A percentile compares a stretch with the other conserved stretches of the same genome.
Evolutionary conservation across 2,329 filamentous ascomycete genomes (phyloP).

Genomic region (Corinectria fuckeliana): DNA sequence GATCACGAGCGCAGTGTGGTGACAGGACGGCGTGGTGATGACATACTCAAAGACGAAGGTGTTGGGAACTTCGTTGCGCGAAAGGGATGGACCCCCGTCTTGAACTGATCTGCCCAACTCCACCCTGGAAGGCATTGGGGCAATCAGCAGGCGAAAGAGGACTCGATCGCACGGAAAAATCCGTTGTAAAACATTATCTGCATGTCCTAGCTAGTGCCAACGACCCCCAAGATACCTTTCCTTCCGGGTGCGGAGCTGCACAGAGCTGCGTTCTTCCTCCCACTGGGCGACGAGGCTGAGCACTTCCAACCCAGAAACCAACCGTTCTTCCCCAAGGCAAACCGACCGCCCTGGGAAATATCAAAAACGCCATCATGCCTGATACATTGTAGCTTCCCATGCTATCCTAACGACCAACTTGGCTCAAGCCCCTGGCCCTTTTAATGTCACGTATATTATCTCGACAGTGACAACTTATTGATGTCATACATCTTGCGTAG

Average conservation of each 20-base stretch:
- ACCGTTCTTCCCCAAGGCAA: slow-evolving; percentile 12
- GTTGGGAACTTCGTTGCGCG: slow-evolving; percentile 63
- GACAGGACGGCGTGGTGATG: slow-evolving; percentile 64
- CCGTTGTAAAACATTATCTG: slow-evolving; percentile 26
- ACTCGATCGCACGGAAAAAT: background rate
- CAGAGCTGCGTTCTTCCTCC: background rate
- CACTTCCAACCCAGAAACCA: background rate
- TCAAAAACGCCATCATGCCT: slow-evolving; percentile 41
- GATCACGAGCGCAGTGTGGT: slow-evolving; percentile 70
- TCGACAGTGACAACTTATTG: background rate
- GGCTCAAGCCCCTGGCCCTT: slow-evolving; percentile 15
- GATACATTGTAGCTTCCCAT: slow-evolving; percentile 29
- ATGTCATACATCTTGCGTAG: background rate
- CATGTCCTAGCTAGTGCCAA: slow-evolving; percentile 15
- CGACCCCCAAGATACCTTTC: slow-evolving; percentile 1
- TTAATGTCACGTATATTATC: slow-evolving; percentile 21
- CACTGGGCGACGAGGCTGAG: background rate
- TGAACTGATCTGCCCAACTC: slow-evolving; percentile 41
- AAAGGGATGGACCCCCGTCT: slow-evolving; percentile 63
- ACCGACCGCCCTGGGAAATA: background rate
- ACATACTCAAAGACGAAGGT: slow-evolving; percentile 67
- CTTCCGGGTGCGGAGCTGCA: background rate
- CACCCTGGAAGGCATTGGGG: background rate
- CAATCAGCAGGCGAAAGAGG: background rate
- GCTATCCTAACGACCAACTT: slow-evolving; percentile 13